These are phyloP conservation scores for Micromonas commoda DNA, from an alignment of 139 green algal species.

Conservation along the genomic window DNA sequence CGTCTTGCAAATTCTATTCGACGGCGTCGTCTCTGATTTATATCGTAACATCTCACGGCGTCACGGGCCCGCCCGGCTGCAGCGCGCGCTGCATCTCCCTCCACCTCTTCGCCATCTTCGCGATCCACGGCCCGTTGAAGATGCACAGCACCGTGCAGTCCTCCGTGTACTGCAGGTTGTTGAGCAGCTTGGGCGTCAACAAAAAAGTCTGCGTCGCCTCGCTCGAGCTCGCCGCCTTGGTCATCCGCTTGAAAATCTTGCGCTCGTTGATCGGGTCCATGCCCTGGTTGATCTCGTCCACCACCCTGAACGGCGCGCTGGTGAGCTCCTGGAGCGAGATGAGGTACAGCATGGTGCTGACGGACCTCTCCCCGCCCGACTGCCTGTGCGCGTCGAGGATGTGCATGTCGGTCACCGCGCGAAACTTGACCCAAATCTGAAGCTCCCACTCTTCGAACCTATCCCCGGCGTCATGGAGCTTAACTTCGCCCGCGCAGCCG, in stretches of 20 bases:
- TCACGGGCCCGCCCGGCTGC: neutral
- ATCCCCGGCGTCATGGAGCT: constrained; percentile 44
- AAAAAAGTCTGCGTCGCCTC: constrained; percentile 76
- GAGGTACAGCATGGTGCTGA: constrained; percentile 97
- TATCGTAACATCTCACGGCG: neutral
- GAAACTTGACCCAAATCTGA: constrained; percentile 71
- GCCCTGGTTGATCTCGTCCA: constrained; percentile 99
- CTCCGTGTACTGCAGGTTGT: constrained; percentile 67
- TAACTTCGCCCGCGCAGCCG: constrained; percentile 68
- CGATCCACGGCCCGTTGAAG: constrained; percentile 58
- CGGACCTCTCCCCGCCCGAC: constrained; percentile 85
- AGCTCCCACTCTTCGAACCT: constrained; percentile 70
- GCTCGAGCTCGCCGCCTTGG: constrained; percentile 47
- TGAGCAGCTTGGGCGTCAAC: constrained; percentile 96
- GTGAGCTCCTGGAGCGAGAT: constrained; percentile 86
- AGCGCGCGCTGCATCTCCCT: neutral
- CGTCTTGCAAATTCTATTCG: too few relatives aligned
- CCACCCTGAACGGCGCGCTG: constrained; percentile 85
- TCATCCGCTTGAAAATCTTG: constrained; percentile 81
- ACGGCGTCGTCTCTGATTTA: too few relatives aligned
- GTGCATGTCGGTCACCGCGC: constrained; percentile 64
- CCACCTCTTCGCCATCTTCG: neutral
- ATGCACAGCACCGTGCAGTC: constrained; percentile 70
- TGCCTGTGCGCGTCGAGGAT: constrained; percentile 73
- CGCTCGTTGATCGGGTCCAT: constrained; percentile 96